Conservation (phyloP, 2,329 filamentous ascomycete genomes). For the Whalleya microplaca region DNA sequence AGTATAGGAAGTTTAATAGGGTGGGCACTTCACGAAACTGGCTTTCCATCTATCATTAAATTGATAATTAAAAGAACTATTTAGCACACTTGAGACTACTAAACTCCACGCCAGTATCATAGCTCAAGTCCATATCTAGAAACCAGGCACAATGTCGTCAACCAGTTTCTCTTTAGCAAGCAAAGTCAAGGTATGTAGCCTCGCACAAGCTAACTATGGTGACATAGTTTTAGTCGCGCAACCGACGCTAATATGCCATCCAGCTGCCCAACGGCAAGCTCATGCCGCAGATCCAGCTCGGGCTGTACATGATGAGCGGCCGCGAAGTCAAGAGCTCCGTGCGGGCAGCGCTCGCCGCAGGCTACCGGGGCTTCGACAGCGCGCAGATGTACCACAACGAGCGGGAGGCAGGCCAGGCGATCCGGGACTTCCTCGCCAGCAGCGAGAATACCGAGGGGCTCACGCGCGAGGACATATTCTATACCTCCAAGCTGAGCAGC, state of each 20-base stretch:
- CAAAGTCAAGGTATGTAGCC: conserved; percentile 33
- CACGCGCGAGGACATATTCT: conserved; percentile 72
- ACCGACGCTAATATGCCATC: conserved; percentile 13
- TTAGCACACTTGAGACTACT: background rate
- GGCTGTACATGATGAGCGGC: conserved; percentile 72
- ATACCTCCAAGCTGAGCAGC: conserved; percentile 76
- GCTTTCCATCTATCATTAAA: background rate
- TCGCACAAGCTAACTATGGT: background rate
- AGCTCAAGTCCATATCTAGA: background rate
- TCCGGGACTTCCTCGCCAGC: conserved; percentile 58
- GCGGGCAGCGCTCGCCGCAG: conserved; percentile 56
- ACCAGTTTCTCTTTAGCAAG: conserved; percentile 31
- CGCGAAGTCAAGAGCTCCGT: conserved; percentile 63
- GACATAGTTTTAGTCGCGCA: conserved; percentile 6
- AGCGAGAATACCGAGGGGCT: conserved; percentile 53
- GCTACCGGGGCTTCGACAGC: conserved; percentile 56
- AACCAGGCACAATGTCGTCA: conserved; percentile 20
- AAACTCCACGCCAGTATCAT: background rate
- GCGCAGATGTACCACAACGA: conserved; percentile 71
- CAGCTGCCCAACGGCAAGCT: conserved; percentile 66
- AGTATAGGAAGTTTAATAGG: no score
- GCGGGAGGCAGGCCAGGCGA: conserved; percentile 67
- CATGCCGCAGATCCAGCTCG: conserved; percentile 75
- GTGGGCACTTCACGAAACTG: no score
- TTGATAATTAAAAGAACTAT: background rate